Percentiles rank a stretch among this genome's conserved stretches.
Conservation (phyloP, 2,329 filamentous ascomycete genomes). For the Penicillium brevicompactum region DNA sequence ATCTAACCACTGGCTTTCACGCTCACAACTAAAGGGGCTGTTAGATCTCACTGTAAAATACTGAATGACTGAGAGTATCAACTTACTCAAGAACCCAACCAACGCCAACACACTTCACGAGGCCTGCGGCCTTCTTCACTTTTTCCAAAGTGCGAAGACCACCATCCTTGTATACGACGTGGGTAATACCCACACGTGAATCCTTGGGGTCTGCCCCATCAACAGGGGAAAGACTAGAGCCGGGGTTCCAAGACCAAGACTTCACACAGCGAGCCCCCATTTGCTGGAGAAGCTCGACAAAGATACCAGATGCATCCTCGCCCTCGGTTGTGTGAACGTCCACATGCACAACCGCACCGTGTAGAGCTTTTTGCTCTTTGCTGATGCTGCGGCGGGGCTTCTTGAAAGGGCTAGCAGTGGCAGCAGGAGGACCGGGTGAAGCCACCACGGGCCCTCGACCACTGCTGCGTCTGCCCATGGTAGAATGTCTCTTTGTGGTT, state of each 20-base stretch:
- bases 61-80: background rate
- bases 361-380: constrained; percentile 51
- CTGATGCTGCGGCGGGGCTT: constrained; percentile 28
- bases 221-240: constrained; percentile 41
- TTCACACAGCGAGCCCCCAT: constrained; percentile 82
- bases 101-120: constrained; percentile 83
- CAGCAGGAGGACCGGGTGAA: constrained; percentile 14
- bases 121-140: constrained; percentile 69
- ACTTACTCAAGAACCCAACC: constrained; percentile 87
- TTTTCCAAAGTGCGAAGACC: constrained; percentile 79
- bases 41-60: constrained; percentile 10
- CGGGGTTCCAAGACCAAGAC: constrained; percentile 74
- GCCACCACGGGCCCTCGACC: constrained; percentile 8
- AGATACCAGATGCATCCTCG: constrained; percentile 77
- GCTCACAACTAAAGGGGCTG: constrained; percentile 63
- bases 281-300: constrained; percentile 74
- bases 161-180: constrained; percentile 89
- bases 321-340: constrained; percentile 84
- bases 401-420: constrained; percentile 30
- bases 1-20: constrained; percentile 74
- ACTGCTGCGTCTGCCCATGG: constrained; percentile 16
- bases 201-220: constrained; percentile 36
- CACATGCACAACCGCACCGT: constrained; percentile 76
- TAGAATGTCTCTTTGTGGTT: constrained; percentile 22
- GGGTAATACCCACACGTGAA: constrained; percentile 73